These are phyloP conservation scores for Puccinia triticina DNA, from an alignment of 1,284 basidiomycete species.

Conservation along the genomic window DNA sequence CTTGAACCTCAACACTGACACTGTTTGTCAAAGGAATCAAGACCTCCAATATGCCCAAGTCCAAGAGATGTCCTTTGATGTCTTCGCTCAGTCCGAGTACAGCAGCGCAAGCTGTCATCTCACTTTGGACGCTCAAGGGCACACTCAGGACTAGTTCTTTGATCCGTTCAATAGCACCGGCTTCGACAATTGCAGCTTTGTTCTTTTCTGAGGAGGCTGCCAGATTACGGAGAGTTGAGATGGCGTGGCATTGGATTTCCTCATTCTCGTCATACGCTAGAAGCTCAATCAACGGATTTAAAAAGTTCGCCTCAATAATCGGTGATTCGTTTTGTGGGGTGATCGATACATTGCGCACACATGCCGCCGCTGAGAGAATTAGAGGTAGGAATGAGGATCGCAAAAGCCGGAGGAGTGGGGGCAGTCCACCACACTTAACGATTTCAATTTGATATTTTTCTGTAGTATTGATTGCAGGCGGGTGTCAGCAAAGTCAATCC, in stretches of 20 bases:
- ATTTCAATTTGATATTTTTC: conserved; percentile 99
- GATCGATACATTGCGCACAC: conserved; percentile 98
- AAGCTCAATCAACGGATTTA: conserved; percentile 92
- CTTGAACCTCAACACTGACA: conserved; percentile 94
- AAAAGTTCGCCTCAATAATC: conserved; percentile 97
- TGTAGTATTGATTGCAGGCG: conserved; percentile 60
- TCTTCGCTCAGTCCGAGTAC: conserved; percentile 92
- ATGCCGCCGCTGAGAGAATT: conserved; percentile 96
- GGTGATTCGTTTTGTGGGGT: conserved; percentile 98
- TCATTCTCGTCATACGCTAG: conserved; percentile 98
- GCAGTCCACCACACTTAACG: conserved; percentile 90
- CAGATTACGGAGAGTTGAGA: conserved; percentile 93
- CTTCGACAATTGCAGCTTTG: conserved; percentile 96
- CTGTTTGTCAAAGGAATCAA: conserved; percentile 96
- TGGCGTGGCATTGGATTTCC: conserved; percentile 99
- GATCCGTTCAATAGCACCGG: conserved; percentile 96
- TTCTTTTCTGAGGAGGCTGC: conserved; percentile 98
- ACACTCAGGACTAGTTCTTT: conserved; percentile 94
- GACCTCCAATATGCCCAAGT: conserved; percentile 98
- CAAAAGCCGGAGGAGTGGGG: conserved; percentile 87
- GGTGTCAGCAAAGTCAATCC: neutral
- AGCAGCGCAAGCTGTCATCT: conserved; percentile 99
- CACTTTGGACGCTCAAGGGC: conserved; percentile 94
- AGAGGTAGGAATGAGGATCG: conserved; percentile 98
- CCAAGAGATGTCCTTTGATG: conserved; percentile 87